A percentile compares a stretch with the other conserved stretches of the same genome.
Evolutionary conservation across 2,329 filamentous ascomycete genomes (phyloP).

Genomic region (Cladosporium velox): DNA sequence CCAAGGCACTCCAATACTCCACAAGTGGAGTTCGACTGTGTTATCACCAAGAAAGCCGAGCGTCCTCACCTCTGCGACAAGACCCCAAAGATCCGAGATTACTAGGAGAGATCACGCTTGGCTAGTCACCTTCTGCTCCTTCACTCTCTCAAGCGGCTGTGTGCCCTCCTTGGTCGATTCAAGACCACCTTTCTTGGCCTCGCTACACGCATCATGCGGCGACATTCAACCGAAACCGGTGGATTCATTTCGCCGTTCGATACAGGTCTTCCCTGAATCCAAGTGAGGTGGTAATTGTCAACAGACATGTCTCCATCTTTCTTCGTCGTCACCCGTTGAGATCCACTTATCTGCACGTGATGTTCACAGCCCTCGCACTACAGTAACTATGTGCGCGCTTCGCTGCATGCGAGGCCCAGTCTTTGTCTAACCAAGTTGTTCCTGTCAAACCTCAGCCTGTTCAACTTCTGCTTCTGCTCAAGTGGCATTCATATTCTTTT

Average conservation of each 20-base stretch:
- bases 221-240: neutral
- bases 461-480: neutral
- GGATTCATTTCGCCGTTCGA: neutral
- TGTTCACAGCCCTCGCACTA: neutral
- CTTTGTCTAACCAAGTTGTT: neutral
- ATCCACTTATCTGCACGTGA: neutral
- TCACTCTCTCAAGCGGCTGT: constrained; percentile 14
- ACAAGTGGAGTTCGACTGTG: constrained; percentile 1
- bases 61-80: constrained; percentile 15
- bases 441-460: neutral
- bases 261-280: neutral
- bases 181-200: constrained; percentile 8
- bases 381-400: neutral
- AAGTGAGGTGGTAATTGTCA: neutral
- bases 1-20: constrained; percentile 15
- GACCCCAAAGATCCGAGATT: constrained; percentile 7
- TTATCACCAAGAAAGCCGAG: constrained; percentile 16
- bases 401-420: neutral
- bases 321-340: neutral
- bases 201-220: neutral
- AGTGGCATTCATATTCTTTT: neutral
- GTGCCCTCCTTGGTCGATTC: constrained; percentile 12
- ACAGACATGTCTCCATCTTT: neutral
- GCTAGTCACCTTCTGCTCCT: constrained; percentile 9
- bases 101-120: constrained; percentile 8